These are phyloP conservation scores for Termitomyces sp. DNA, from an alignment of 768 basidiomycete genomes.

Conservation along the genomic window DNA sequence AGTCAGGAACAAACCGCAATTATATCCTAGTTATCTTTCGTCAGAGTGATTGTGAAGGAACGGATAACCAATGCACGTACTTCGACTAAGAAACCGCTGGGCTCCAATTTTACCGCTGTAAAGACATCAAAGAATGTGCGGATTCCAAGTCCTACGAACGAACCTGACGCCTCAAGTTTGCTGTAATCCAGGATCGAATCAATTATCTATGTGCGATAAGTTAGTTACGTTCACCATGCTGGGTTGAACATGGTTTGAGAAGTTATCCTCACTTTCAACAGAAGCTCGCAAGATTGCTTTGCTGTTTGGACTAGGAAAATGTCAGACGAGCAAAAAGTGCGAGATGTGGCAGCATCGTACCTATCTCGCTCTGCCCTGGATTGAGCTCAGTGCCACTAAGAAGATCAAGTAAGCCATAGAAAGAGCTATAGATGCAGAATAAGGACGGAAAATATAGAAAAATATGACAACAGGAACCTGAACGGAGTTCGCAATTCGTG, in stretches of 20 bases:
- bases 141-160: neutral
- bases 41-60: neutral
- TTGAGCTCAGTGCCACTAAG: conserved; percentile 67
- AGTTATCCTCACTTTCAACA: conserved; percentile 46
- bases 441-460: neutral
- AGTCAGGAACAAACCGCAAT: conserved; percentile 44
- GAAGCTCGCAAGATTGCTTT: conserved; percentile 70
- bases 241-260: neutral
- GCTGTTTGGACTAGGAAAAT: conserved; percentile 57
- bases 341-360: conserved; percentile 23
- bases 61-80: conserved; percentile 19
- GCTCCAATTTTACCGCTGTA: conserved; percentile 64
- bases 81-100: conserved; percentile 60
- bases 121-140: conserved; percentile 4
- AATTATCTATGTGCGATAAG: conserved; percentile 47
- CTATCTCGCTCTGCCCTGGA: conserved; percentile 64
- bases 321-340: neutral
- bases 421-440: conserved; percentile 39
- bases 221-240: neutral
- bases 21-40: conserved; percentile 39
- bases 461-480: conserved; percentile 31
- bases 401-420: conserved; percentile 73
- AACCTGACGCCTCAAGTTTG: conserved; percentile 72
- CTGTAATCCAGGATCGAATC: conserved; percentile 77
- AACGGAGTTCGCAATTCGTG: conserved; percentile 76